Base-by-base conservation (phyloP, 768 basidiomycete genomes). In the Kwoniella heveanensis region DNA sequence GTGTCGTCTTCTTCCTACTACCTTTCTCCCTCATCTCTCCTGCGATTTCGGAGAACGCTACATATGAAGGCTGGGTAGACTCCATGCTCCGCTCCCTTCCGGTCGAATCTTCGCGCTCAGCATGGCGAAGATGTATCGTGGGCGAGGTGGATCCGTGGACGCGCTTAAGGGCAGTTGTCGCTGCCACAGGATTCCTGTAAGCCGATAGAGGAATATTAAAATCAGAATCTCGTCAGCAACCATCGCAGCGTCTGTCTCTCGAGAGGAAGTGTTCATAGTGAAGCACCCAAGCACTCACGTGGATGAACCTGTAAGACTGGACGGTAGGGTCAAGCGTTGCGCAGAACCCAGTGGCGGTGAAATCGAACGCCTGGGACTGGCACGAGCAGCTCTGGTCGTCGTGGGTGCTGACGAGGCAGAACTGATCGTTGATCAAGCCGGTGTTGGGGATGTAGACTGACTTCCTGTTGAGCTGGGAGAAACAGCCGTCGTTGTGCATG, bases 401-500 rank as follows among this genome's bases (percentile, higher is more conserved):
- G 25, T 21, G 13, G 9, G 58, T 60, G 24, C 49, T 51, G 2
- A 60, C 58, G 24, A 60, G 50, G 37, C 58, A 60, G 50, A 60
- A 60, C 26, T 60, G 58, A 27, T 60, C 58, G 37, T 32, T 60
- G 50, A 60, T 60, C 25, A 60, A 21, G 21, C 58, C 58, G 1
- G 58, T 60, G 32, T 53, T 60, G 30, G 58, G 58, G 50, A 60
- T 60, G 36, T 60, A 60, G 19, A 60, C 58, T 44, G 58, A 60
- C 27, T 60, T 60, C 50, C 58, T 36, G 24, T 50, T 36, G 17
- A 32, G 22, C 37, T 60, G 58, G 37, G 37, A 49, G 50, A 60
- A 60, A 13, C 58, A 60, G 30, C 58, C 58, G n/a, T 60, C 58
- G 47, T 60, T 60, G 58, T 60, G 58, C 58, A 60, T 60, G 36